Conservation (phyloP, 495 filamentous ascomycete species). For the Penicillium samsonianum region DNA sequence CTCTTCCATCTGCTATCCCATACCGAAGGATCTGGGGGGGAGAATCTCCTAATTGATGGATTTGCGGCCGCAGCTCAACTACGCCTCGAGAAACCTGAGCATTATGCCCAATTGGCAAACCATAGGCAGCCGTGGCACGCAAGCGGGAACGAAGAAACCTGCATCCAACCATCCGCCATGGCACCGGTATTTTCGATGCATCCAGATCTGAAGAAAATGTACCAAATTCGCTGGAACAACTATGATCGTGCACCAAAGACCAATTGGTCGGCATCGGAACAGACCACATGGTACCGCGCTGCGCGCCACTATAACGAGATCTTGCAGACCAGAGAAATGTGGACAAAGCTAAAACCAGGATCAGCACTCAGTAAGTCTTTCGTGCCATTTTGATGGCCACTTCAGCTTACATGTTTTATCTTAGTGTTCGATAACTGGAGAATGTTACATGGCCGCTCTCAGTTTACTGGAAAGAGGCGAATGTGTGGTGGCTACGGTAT, state of each 20-base stretch:
- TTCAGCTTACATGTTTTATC: constrained; percentile 12
- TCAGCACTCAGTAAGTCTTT: constrained; percentile 64
- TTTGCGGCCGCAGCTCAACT: constrained; percentile 68
- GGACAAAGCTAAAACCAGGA: constrained; percentile 78
- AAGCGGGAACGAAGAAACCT: constrained; percentile 79
- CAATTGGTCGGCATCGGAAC: constrained; percentile 39
- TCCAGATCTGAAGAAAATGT: constrained; percentile 36
- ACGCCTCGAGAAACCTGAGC: constrained; percentile 40
- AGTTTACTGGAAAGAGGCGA: constrained; percentile 79
- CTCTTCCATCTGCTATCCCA: constrained; percentile 89
- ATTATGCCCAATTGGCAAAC: constrained; percentile 53
- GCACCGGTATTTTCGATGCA: constrained; percentile 66
- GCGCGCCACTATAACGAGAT: constrained; percentile 66
- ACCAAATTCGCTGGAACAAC: constrained; percentile 88
- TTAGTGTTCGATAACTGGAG: constrained; percentile 95
- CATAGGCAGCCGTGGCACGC: constrained; percentile 69
- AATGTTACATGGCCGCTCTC: constrained; percentile 79
- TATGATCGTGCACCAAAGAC: constrained; percentile 69
- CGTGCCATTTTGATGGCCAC: background rate
- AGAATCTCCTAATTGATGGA: constrained; percentile 79
- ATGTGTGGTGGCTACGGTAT: constrained; percentile 88
- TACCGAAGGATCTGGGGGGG: constrained; percentile 61
- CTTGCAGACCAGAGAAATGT: constrained; percentile 59
- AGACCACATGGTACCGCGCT: constrained; percentile 72
- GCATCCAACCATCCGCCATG: constrained; percentile 64